phyloP scores from a whole-genome alignment of 108 stramenopile species.

The Cyclostephanos invisitatus region DNA sequence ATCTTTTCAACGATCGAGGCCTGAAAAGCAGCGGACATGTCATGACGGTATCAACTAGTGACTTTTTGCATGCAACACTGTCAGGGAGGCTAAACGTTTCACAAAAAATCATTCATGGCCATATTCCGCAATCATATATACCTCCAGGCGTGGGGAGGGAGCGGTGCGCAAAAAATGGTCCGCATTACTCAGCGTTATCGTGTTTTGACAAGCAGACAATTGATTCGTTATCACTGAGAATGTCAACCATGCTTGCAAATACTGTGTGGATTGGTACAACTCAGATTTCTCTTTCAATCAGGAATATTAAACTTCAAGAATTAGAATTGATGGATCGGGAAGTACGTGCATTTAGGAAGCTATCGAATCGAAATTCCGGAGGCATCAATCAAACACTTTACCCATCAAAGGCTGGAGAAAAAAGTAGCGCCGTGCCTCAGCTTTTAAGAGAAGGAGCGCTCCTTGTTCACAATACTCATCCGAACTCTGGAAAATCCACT shows the following conservation, averaged over 20 bases:
- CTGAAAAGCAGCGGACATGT: not conserved
- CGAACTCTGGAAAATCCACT: slow-evolving; percentile 61
- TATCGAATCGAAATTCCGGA: not conserved
- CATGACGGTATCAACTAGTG: too few species aligned
- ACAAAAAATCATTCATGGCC: slow-evolving; percentile 6
- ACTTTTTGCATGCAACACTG: not conserved
- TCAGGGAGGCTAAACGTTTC: slow-evolving; percentile 2
- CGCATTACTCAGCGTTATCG: slow-evolving; percentile 20
- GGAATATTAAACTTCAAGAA: slow-evolving; percentile 14
- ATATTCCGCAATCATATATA: not conserved
- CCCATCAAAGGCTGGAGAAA: not conserved
- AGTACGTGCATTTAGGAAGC: slow-evolving; percentile 24
- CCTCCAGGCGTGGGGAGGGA: not conserved
- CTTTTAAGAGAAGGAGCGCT: slow-evolving; percentile 48
- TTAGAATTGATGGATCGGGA: slow-evolving; percentile 16
- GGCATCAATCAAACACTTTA: slow-evolving; percentile 1
- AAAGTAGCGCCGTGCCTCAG: slow-evolving; percentile 17
- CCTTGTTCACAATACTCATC: slow-evolving; percentile 39
- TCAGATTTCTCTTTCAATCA: slow-evolving; percentile 14
- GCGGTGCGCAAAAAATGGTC: not conserved
- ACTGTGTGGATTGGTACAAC: slow-evolving; percentile 39
- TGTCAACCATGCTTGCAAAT: slow-evolving; percentile 33
- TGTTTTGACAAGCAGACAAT: slow-evolving; percentile 46
- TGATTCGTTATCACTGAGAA: slow-evolving; percentile 33
- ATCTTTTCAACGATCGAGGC: not conserved